Conservation (phyloP, 805 yeast genomes). For the Kluyveromyces lactis region DNA sequence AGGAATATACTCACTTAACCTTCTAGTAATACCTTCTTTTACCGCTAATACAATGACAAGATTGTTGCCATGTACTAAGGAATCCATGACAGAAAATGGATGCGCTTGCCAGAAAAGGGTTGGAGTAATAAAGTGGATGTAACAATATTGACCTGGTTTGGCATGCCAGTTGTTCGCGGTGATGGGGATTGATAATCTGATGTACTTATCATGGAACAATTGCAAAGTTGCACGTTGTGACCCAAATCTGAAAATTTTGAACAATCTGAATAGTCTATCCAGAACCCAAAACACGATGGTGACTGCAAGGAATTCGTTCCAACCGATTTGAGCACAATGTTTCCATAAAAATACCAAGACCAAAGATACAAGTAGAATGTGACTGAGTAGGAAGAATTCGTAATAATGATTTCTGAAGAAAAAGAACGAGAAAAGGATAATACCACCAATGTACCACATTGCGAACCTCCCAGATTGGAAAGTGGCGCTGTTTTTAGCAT, state of each 20-base stretch:
- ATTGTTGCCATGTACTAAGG: slow-evolving; percentile 26
- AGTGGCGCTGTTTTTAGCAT: slow-evolving; percentile 1
- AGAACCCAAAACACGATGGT: slow-evolving; percentile 34
- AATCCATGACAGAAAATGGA: slow-evolving; percentile 45
- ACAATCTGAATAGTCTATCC: slow-evolving; percentile 33
- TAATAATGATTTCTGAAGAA: slow-evolving; percentile 31
- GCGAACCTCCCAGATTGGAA: slow-evolving; percentile 40
- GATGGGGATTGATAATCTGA: slow-evolving; percentile 15
- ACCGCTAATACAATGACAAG: slow-evolving; percentile 35
- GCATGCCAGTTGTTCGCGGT: slow-evolving; percentile 27
- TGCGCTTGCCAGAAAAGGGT: slow-evolving; percentile 47
- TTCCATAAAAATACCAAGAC: slow-evolving; percentile 40
- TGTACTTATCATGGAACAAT: slow-evolving; percentile 13
- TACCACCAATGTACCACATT: slow-evolving; percentile 17
- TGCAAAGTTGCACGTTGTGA: slow-evolving; percentile 12
- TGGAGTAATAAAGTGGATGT: slow-evolving; percentile 39
- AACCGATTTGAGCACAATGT: slow-evolving; percentile 37
- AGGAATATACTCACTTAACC: slow-evolving; percentile 26
- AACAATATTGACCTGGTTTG: slow-evolving; percentile 38
- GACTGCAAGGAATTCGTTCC: slow-evolving; percentile 33
- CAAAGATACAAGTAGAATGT: slow-evolving; percentile 32
- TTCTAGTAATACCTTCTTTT: slow-evolving; percentile 39
- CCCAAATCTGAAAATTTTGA: slow-evolving; percentile 21
- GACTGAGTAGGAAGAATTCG: slow-evolving; percentile 38
- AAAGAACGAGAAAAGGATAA: slow-evolving; percentile 26